Conservation (phyloP, 2,329 filamentous ascomycete genomes). For the Calcarisporium arbuscula region DNA sequence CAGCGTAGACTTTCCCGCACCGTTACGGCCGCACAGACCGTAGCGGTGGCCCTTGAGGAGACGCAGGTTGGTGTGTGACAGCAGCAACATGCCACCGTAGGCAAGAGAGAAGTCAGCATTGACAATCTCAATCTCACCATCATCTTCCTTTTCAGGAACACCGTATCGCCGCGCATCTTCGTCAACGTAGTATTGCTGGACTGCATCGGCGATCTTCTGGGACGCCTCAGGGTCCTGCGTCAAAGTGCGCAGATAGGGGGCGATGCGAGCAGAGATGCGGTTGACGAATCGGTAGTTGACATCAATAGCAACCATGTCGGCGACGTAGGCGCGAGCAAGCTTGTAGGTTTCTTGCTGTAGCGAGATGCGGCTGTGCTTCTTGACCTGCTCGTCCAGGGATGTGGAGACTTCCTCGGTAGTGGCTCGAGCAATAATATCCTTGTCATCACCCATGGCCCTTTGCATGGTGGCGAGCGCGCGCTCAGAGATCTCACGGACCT, state of each 20-base stretch:
- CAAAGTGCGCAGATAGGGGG: constrained; percentile 69
- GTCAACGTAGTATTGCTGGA: constrained; percentile 72
- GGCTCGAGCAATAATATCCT: constrained; percentile 59
- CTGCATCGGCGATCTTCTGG: constrained; percentile 60
- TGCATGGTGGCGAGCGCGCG: constrained; percentile 82
- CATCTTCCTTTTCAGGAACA: constrained; percentile 77
- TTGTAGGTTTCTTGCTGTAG: constrained; percentile 58
- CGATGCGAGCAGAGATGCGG: constrained; percentile 63
- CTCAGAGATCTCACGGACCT: constrained; percentile 84
- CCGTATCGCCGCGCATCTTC: constrained; percentile 88
- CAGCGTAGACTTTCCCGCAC: constrained; percentile 96
- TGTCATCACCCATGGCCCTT: constrained; percentile 78
- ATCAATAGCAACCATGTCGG: constrained; percentile 80
- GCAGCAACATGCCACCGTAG: constrained; percentile 93
- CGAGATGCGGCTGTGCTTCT: constrained; percentile 58
- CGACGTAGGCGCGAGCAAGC: constrained; percentile 65
- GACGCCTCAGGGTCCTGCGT: constrained; percentile 54
- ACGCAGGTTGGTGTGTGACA: constrained; percentile 92
- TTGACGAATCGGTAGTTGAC: constrained; percentile 74
- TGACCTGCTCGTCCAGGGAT: constrained; percentile 69
- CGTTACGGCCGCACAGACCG: constrained; percentile 93
- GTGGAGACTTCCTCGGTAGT: constrained; percentile 67
- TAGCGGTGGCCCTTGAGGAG: constrained; percentile 96
- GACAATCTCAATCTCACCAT: constrained; percentile 91
- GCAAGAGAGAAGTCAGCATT: constrained; percentile 96